Base-by-base conservation (phyloP, 164 flowering plant genomes). In the Cinnamomum chago region DNA sequence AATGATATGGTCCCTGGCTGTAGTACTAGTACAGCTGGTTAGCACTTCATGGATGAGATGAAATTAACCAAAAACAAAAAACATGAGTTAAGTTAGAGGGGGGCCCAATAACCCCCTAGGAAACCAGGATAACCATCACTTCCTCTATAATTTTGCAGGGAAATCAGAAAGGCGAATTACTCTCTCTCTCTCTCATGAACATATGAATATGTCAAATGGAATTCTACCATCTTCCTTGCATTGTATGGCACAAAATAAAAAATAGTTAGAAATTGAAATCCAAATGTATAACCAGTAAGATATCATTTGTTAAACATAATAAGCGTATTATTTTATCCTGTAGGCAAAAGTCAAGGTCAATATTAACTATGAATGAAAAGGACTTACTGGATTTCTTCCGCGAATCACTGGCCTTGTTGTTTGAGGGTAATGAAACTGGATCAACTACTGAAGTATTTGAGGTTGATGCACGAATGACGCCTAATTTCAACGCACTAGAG, bases 341-440 rank as follows among this genome's bases (percentile, higher is more conserved):
- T 15, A 13, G 13, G 60, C 18, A 55, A 15, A 55, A 20, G n/a
- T 18, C 20, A 15, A 17, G 60, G 60, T 15, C 60, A 40, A 40
- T 6, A 40, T 40, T 4, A 20, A n/a, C 50, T 66, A 12, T 20
- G 15, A 28, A 7, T 50, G 30, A 17, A 73, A 58, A 25, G 27
- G 18, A 11, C 88, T 76, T 87, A 95, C 98, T 86, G 75, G 97
- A 81, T 88, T 92, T 95, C 85, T 88, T 93, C 50, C 62, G 67
- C 35, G 86, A 79, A 28, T 85, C 92, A 52, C 52, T 78, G 24
- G 79, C 74, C 62, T 73, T 81, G 75, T 78, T 78, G 62, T 79
- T 83, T 58, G 88, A 85, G 58, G 90, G 87, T 18, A 88, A 73
- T 50, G 76, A 81, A 75, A 87, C 87, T 2, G 88, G 84, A 73